phyloP scores from a whole-genome alignment of 306 rosid species.

The Sechiopsis laciniata region DNA sequence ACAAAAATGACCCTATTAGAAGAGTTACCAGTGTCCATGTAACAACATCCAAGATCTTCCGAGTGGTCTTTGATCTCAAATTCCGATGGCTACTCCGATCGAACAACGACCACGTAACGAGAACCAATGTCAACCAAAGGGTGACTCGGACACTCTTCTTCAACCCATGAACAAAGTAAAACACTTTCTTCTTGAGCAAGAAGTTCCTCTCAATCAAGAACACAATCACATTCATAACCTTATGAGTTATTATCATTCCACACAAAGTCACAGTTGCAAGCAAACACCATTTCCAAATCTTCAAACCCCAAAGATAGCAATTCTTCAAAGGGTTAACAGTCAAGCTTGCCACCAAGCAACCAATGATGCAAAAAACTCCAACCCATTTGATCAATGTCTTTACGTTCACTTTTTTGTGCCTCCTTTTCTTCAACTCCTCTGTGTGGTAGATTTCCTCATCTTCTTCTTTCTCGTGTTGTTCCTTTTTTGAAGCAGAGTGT shows the following conservation, averaged over 20 bases:
- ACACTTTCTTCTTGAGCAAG: slow-evolving; percentile 64
- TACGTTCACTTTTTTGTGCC: slow-evolving; percentile 36
- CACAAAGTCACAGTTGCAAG: slow-evolving; percentile 64
- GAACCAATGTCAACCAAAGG: slow-evolving; percentile 65
- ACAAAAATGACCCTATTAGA: slow-evolving; percentile 64
- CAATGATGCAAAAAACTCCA: slow-evolving; percentile 38
- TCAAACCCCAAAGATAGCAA: slow-evolving; percentile 44
- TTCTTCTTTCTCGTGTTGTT: slow-evolving; percentile 36
- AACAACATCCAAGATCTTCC: slow-evolving; percentile 37
- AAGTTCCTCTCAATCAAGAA: slow-evolving; percentile 81
- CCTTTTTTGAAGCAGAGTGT: slow-evolving; percentile 28
- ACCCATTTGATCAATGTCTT: slow-evolving; percentile 44
- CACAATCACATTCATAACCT: slow-evolving; percentile 68
- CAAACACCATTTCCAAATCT: slow-evolving; percentile 81
- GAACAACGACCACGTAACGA: slow-evolving; percentile 63
- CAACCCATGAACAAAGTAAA: slow-evolving; percentile 90
- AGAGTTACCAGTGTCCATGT: slow-evolving; percentile 68
- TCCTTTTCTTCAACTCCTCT: slow-evolving; percentile 47
- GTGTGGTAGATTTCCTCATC: slow-evolving; percentile 57
- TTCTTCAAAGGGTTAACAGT: slow-evolving; percentile 32
- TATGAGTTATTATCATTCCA: slow-evolving; percentile 64
- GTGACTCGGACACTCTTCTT: slow-evolving; percentile 67
- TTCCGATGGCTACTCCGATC: slow-evolving; percentile 41
- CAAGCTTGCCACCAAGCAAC: slow-evolving; percentile 49
- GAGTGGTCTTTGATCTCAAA: slow-evolving; percentile 37